phyloP scores from a whole-genome alignment of 305 asterid species.

The Fraxinus paxiana region DNA sequence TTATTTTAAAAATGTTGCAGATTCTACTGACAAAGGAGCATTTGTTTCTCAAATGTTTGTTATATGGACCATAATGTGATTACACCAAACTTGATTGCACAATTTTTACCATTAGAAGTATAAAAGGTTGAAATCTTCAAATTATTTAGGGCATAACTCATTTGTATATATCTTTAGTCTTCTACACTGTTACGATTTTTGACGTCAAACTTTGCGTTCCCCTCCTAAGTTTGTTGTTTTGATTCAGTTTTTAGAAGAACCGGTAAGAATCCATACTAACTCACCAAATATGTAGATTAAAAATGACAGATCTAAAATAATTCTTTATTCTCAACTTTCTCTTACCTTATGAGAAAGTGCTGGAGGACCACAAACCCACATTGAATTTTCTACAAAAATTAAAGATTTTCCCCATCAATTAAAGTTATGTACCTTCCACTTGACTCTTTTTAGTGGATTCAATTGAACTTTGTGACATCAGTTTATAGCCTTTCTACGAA shows the following conservation, averaged over 20 bases:
- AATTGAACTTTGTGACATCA: neutral
- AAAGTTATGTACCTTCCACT: conserved; percentile 18
- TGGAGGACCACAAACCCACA: conserved; percentile 70
- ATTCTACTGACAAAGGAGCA: neutral
- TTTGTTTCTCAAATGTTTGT: neutral
- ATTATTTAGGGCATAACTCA: neutral
- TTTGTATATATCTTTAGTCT: neutral
- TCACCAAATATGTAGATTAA: neutral
- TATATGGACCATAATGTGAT: conserved; percentile 19
- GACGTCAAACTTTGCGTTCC: neutral
- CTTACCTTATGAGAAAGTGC: conserved; percentile 26
- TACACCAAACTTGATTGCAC: neutral
- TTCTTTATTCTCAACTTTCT: conserved; percentile 15
- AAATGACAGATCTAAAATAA: neutral
- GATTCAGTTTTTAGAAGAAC: neutral
- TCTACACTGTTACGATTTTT: neutral
- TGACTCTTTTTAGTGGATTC: neutral
- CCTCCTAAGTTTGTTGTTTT: conserved; percentile 3
- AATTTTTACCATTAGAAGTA: conserved; percentile 12
- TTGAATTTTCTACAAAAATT: conserved; percentile 9
- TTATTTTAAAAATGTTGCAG: neutral
- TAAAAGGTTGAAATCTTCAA: neutral
- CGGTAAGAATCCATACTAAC: neutral
- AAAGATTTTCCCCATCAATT: neutral
- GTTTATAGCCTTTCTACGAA: neutral